A percentile compares a stretch with the other conserved stretches of the same genome.
Conservation (phyloP, 2,329 filamentous ascomycete species). For the Ophiostoma montium region DNA sequence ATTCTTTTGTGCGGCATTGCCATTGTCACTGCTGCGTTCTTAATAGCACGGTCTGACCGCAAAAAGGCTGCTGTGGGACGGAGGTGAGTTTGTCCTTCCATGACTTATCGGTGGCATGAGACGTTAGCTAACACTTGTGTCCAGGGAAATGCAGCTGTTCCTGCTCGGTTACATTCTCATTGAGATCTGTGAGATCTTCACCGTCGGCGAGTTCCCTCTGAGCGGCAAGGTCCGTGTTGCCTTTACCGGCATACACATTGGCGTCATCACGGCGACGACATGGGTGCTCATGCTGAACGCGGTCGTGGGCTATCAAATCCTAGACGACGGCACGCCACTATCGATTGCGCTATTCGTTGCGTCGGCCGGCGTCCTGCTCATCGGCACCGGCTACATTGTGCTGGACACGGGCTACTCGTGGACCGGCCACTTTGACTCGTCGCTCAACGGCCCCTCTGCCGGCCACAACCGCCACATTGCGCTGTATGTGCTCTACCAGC, state of each 20-base stretch:
- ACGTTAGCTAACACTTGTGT: background rate
- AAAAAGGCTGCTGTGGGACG: conserved; percentile 90
- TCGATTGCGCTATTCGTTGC: conserved; percentile 62
- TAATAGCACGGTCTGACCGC: conserved; percentile 69
- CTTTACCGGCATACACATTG: conserved; percentile 83
- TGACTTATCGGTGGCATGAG: background rate
- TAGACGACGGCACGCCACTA: conserved; percentile 82
- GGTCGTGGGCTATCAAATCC: conserved; percentile 78
- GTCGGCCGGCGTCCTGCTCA: conserved; percentile 59
- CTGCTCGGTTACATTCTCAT: conserved; percentile 74
- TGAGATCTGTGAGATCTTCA: conserved; percentile 92
- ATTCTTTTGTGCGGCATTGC: conserved; percentile 71
- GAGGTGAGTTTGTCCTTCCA: conserved; percentile 39
- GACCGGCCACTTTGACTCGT: conserved; percentile 63
- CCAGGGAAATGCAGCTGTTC: conserved; percentile 93
- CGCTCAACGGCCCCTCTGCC: conserved; percentile 34
- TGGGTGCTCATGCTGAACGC: conserved; percentile 92
- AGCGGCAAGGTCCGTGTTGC: conserved; percentile 54
- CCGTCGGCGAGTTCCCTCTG: conserved; percentile 77
- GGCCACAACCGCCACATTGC: conserved; percentile 60
- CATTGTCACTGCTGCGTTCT: conserved; percentile 49
- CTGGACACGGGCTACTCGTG: conserved; percentile 83
- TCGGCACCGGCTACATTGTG: conserved; percentile 90
- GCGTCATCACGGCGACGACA: conserved; percentile 70
- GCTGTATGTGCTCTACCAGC: conserved; percentile 87